A percentile compares a stretch with the other conserved stretches of the same genome.
These are phyloP conservation scores for Saccharomyces pastorianus DNA, from an alignment of 1,139 yeast species.

Conservation along the genomic window DNA sequence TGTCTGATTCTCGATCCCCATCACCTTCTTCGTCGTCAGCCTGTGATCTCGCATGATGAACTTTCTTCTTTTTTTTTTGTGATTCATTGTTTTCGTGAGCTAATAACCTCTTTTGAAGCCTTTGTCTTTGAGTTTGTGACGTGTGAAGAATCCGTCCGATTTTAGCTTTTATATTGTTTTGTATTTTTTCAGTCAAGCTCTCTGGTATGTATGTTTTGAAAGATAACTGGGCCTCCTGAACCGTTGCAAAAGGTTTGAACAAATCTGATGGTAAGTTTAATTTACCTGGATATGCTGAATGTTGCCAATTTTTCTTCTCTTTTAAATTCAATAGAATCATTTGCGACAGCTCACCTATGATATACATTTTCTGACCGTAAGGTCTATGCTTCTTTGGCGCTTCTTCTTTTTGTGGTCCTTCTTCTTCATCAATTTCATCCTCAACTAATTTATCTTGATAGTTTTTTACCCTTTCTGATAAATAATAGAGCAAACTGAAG, in stretches of 20 bases:
- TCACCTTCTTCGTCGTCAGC: background rate
- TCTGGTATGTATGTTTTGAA: slow-evolving; percentile 25
- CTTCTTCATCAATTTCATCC: slow-evolving; percentile 33
- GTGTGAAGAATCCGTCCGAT: slow-evolving; percentile 23
- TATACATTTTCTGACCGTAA: slow-evolving; percentile 39
- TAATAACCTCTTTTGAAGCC: slow-evolving; percentile 26
- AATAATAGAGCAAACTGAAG: slow-evolving; percentile 62
- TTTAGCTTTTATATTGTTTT: slow-evolving; percentile 22
- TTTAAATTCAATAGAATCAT: slow-evolving; percentile 52
- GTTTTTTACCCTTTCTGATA: slow-evolving; percentile 75
- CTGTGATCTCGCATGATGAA: background rate
- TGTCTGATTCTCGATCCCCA: background rate
- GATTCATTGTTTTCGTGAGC: slow-evolving; percentile 21
- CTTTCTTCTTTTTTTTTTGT: slow-evolving; percentile 5
- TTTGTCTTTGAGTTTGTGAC: slow-evolving; percentile 28
- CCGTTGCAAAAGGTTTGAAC: slow-evolving; percentile 45
- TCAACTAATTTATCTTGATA: slow-evolving; percentile 49
- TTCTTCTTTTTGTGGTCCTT: slow-evolving; percentile 8
- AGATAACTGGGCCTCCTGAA: slow-evolving; percentile 32
- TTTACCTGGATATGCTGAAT: slow-evolving; percentile 78
- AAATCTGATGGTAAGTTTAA: slow-evolving; percentile 58
- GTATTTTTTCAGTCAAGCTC: slow-evolving; percentile 15
- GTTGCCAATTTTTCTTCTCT: slow-evolving; percentile 55
- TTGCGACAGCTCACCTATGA: slow-evolving; percentile 69
- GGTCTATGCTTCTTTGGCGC: slow-evolving; percentile 16